Conservation (phyloP, 1,139 yeast genomes). For the Saccharomycopsis phalli region DNA sequence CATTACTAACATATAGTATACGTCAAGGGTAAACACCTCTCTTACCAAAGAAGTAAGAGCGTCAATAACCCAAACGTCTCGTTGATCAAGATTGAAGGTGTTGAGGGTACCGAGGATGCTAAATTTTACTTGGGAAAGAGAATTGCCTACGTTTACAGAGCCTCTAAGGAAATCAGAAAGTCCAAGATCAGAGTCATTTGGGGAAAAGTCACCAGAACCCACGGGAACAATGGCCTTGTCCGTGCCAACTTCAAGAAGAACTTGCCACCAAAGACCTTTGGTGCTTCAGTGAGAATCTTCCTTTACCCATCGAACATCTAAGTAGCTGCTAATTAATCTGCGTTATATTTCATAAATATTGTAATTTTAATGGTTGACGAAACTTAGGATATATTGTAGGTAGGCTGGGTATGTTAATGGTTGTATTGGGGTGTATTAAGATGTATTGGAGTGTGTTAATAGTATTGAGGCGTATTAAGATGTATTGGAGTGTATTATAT, state of each 20-base stretch:
- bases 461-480: too few relatives aligned
- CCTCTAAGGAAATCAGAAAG: conserved; percentile 96
- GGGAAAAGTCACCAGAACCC: conserved; percentile 98
- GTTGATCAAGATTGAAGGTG: conserved; percentile 95
- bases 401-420: too few relatives aligned
- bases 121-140: conserved; percentile 99
- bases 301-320: conserved; percentile 99
- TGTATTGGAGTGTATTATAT: too few relatives aligned
- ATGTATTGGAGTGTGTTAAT: too few relatives aligned
- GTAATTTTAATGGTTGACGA: conserved; percentile 15
- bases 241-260: conserved; percentile 99
- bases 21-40: conserved; percentile 99
- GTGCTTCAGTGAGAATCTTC: conserved; percentile 99
- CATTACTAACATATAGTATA: conserved; percentile 71
- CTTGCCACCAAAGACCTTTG: conserved; percentile 99
- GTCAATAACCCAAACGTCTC: conserved; percentile 98
- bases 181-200: conserved; percentile 99
- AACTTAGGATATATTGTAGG: conserved; percentile 7
- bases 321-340: conserved; percentile 25
- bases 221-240: conserved; percentile 97
- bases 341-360: conserved; percentile 5
- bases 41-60: conserved; percentile 99
- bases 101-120: conserved; percentile 83
- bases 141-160: conserved; percentile 99
- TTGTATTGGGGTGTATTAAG: too few relatives aligned